Evolutionary conservation across 352 stramenopile species (phyloP), one percentile per base, ranked within the genome.

Genomic region (Globisporangium takayamanum): DNA sequence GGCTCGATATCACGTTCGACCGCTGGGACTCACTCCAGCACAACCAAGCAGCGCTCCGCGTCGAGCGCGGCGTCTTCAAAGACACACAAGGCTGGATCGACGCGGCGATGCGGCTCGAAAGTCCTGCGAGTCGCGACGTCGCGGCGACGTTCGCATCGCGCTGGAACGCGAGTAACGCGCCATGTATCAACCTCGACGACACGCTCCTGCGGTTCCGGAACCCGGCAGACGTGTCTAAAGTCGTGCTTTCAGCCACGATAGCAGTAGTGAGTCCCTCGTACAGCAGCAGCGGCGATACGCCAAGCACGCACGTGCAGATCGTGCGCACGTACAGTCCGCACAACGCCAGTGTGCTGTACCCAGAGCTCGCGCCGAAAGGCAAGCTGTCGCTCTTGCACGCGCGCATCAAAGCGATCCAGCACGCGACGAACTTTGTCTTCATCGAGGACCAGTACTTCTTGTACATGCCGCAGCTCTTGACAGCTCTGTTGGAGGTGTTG

Each of bases 391-490:
- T 89, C 30, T 70, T 82, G 22, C 62, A 80, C 45, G 62, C 69
- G 16, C 69, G 75, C 39, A 69, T 83, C 41, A 84, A 89, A 61
- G 79, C 76, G 42, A 82, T 88, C 57, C 62, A 55, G 3, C 70
- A 78, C 22, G 79, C 76, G 1, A 63, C 66, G 51, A 89, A 89
- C 61, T 84, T 72, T 62, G 72, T 89, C 20, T 87, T 78, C 55
- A 76, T 89, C 57, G 73, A 87, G 54, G 79, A 89, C 50, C 74
- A 89, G 64, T 87, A 89, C 65, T 89, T 89, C 47, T 79, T 86
- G 54, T 57, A 76, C 28, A 72, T 89, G 49, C 73, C 76, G n/a
- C 67, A 86, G 60, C 63, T 89, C 4, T 56, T 84, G 57, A 64
- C 79, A 0, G 74, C 70, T 25, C 69, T 89, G 5, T 22, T 73